Evolutionary conservation across 306 rosid genomes (phyloP).

Genomic region (Casuarina cunninghamiana): DNA sequence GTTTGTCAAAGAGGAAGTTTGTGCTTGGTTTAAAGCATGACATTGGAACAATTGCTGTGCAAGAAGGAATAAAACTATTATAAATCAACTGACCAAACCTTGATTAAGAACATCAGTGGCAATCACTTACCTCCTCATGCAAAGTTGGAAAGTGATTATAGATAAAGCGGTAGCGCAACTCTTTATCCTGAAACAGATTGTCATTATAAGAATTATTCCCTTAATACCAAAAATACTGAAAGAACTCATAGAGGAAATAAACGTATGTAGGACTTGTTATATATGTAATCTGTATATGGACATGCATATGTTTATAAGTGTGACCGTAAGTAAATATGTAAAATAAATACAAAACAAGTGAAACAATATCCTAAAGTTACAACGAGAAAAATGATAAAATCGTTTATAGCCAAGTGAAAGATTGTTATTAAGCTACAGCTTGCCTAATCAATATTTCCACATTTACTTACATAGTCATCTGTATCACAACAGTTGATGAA

Average conservation of each 20-base stretch:
- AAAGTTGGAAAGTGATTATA: constrained; percentile 96
- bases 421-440: neutral
- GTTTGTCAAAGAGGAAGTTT: neutral
- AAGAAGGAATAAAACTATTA: constrained; percentile 5
- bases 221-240: neutral
- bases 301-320: no score
- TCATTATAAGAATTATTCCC: constrained; percentile 21
- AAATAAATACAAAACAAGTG: neutral
- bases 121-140: constrained; percentile 83
- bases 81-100: constrained; percentile 31
- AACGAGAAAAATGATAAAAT: neutral
- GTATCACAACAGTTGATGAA: neutral
- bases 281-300: no score
- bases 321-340: no score
- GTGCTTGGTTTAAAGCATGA: constrained; percentile 3
- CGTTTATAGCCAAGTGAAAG: neutral
- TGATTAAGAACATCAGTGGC: constrained; percentile 37
- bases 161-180: constrained; percentile 93
- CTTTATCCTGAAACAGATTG: constrained; percentile 68
- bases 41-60: neutral
- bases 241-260: neutral
- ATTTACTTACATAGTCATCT: neutral
- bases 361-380: neutral
- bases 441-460: neutral
- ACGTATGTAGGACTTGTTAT: neutral